Evolutionary conservation across 495 filamentous ascomycete species (phyloP).

Genomic region (Sporormia fimetaria): DNA sequence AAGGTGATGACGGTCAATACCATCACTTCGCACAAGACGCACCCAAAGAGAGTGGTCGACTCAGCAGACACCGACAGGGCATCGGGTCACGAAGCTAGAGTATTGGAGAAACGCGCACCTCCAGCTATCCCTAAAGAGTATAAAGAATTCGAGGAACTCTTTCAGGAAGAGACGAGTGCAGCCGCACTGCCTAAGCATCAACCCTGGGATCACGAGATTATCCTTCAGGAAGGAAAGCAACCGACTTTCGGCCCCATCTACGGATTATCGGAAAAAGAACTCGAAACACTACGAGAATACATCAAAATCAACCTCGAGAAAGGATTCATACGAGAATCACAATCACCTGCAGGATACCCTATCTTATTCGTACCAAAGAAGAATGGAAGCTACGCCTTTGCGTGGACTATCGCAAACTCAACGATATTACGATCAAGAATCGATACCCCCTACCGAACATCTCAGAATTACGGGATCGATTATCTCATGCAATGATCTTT

Average conservation of each 20-base stretch:
- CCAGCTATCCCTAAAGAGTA: no score
- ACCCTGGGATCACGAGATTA: not conserved
- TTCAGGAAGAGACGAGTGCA: no score
- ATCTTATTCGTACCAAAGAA: conserved; percentile 26
- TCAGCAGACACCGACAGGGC: no score
- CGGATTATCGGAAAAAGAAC: conserved; percentile 11
- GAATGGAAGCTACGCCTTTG: conserved; percentile 16
- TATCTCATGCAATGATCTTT: conserved; percentile 10
- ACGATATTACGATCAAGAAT: conserved; percentile 23
- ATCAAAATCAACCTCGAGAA: conserved; percentile 5
- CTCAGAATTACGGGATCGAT: conserved; percentile 11
- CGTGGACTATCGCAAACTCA: conserved; percentile 22
- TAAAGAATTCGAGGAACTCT: no score
- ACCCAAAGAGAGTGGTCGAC: no score
- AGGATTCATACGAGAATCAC: conserved; percentile 10
- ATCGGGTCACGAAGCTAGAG: no score
- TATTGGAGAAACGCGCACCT: no score
- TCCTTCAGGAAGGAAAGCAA: not conserved
- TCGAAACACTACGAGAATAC: conserved; percentile 9
- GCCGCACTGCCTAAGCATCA: no score
- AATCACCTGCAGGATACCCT: conserved; percentile 6
- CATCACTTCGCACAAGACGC: no score
- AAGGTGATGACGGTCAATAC: no score
- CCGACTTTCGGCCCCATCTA: conserved; percentile 14
- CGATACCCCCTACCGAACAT: conserved; percentile 20